phyloP scores from a whole-genome alignment of 176 grass and related monocot species.

The Microstegium vimineum region DNA sequence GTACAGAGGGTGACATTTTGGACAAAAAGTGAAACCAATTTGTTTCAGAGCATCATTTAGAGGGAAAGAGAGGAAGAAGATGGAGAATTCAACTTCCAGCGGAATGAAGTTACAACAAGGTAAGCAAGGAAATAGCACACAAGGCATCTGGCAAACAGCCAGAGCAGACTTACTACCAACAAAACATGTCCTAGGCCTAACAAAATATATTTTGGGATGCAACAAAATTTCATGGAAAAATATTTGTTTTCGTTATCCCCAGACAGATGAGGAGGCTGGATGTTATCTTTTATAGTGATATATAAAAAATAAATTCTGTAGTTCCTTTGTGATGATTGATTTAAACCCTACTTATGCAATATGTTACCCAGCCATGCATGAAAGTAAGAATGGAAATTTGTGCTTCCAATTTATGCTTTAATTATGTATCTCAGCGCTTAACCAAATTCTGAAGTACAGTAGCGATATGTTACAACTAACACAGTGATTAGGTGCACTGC shows the following conservation, averaged over 20 bases:
- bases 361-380: neutral
- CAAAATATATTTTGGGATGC: neutral
- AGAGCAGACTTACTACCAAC: neutral
- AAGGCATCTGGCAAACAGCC: neutral
- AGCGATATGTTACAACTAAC: neutral
- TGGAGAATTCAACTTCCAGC: neutral
- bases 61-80: neutral
- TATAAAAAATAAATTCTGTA: neutral
- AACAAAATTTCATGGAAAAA: neutral
- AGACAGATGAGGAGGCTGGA: neutral
- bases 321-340: neutral
- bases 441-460: neutral
- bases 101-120: neutral
- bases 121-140: neutral
- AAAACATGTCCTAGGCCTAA: neutral
- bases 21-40: neutral
- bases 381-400: neutral
- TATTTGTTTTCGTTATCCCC: neutral
- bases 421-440: neutral
- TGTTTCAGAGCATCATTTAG: neutral
- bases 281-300: neutral
- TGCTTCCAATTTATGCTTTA: neutral
- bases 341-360: neutral
- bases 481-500: constrained; percentile 1
- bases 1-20: neutral